Conservation (phyloP, 1,284 basidiomycete genomes). For the Puccinia sorghi region DNA sequence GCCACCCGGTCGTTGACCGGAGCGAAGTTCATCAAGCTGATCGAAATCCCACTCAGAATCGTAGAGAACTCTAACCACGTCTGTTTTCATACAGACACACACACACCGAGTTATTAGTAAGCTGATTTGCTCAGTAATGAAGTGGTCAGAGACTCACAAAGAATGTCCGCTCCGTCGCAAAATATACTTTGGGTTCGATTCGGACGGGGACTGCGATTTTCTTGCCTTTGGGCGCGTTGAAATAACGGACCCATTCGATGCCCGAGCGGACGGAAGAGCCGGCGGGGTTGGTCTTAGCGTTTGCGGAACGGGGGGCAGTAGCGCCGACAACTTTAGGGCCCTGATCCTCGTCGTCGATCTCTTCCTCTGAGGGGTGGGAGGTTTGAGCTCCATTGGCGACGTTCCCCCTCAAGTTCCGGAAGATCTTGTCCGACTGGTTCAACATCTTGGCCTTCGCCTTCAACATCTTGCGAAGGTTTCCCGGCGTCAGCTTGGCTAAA, state of each 20-base stretch:
- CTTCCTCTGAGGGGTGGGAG: slow-evolving; percentile 35
- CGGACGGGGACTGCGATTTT: slow-evolving; percentile 87
- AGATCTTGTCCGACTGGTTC: slow-evolving; percentile 53
- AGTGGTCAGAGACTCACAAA: slow-evolving; percentile 63
- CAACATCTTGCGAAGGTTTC: slow-evolving; percentile 55
- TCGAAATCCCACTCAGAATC: slow-evolving; percentile 79
- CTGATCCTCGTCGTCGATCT: slow-evolving; percentile 61
- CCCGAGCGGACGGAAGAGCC: neutral
- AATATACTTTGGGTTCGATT: slow-evolving; percentile 96
- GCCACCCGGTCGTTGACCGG: slow-evolving; percentile 73
- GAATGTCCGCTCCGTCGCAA: slow-evolving; percentile 92
- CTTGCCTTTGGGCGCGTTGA: slow-evolving; percentile 82
- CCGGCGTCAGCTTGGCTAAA: slow-evolving; percentile 78
- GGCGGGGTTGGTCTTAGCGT: slow-evolving; percentile 50
- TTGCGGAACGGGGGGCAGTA: slow-evolving; percentile 56
- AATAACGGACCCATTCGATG: slow-evolving; percentile 67
- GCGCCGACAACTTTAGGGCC: slow-evolving; percentile 56
- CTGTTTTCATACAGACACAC: slow-evolving; percentile 56
- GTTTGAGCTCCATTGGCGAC: neutral
- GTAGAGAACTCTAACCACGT: slow-evolving; percentile 87
- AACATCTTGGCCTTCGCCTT: slow-evolving; percentile 53
- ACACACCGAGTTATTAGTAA: neutral
- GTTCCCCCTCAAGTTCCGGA: slow-evolving; percentile 56
- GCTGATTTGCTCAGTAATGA: neutral
- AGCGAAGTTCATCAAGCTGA: slow-evolving; percentile 72